These are phyloP conservation scores for Periconia digitata DNA, from an alignment of 2,329 filamentous ascomycete genomes.

Conservation along the genomic window DNA sequence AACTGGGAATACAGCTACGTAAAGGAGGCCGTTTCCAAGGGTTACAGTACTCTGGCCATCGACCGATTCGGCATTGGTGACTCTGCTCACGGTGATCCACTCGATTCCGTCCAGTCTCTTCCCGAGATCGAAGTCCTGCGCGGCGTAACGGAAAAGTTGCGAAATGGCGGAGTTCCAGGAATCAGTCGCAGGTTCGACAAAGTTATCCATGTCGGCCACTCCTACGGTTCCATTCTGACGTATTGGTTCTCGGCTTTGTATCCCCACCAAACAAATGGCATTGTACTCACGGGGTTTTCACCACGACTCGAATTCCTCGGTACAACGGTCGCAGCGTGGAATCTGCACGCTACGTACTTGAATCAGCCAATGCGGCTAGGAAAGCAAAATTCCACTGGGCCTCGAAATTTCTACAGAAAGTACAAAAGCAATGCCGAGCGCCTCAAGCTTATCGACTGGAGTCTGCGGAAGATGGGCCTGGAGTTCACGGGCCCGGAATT, in stretches of 20 bases:
- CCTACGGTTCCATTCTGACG: constrained; percentile 62
- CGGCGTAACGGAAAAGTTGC: constrained; percentile 55
- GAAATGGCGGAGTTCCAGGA: constrained; percentile 48
- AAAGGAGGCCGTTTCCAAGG: constrained; percentile 55
- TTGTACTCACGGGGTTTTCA: constrained; percentile 64
- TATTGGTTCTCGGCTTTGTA: constrained; percentile 57
- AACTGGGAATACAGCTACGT: constrained; percentile 66
- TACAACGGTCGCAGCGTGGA: constrained; percentile 49
- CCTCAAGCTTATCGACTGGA: not conserved
- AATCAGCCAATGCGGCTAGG: constrained; percentile 47
- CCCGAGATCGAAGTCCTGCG: constrained; percentile 62
- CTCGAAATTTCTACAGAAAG: not conserved
- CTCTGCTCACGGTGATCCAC: constrained; percentile 60
- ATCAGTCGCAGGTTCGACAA: constrained; percentile 45
- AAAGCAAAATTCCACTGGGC: constrained; percentile 20
- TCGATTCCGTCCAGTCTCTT: constrained; percentile 61
- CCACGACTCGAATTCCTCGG: constrained; percentile 49
- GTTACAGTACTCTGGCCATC: constrained; percentile 62
- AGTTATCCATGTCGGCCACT: constrained; percentile 64
- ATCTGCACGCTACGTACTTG: constrained; percentile 51
- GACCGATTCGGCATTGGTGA: constrained; percentile 64
- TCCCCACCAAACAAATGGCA: constrained; percentile 58
- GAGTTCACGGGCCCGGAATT: constrained; percentile 19
- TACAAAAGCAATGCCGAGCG: not conserved
- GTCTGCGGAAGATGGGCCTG: constrained; percentile 1